Evolutionary conservation across 164 flowering plant genomes (phyloP).

Genomic region (Pachysandra terminalis): DNA sequence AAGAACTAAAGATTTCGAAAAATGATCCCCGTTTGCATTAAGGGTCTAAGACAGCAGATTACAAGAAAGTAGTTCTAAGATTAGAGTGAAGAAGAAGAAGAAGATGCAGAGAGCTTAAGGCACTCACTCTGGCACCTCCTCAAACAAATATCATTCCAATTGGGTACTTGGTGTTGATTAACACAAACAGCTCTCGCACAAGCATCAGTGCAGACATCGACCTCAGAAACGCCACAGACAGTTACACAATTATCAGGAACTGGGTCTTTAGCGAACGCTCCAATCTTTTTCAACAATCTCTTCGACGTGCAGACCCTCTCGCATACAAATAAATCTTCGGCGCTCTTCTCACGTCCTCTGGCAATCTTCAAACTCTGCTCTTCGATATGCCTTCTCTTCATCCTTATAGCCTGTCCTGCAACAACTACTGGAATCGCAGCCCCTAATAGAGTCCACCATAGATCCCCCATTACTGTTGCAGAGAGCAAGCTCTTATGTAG

Average conservation of each 20-base stretch:
- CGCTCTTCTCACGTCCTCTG: conserved; percentile 73
- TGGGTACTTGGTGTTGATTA: conserved; percentile 78
- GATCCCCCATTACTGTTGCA: conserved; percentile 60
- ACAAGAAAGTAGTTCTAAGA: too few species aligned
- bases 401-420: conserved; percentile 64
- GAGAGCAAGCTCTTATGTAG: neutral
- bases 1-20: too few species aligned
- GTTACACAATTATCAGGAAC: conserved; percentile 77
- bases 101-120: conserved; percentile 55
- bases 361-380: conserved; percentile 69
- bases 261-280: conserved; percentile 83
- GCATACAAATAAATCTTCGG: conserved; percentile 86
- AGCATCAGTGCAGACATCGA: conserved; percentile 91
- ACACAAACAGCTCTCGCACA: conserved; percentile 91
- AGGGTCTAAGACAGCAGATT: too few species aligned
- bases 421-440: conserved; percentile 60
- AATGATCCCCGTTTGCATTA: too few species aligned
- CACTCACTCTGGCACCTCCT: conserved; percentile 90
- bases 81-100: too few species aligned
- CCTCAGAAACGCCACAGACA: conserved; percentile 84
- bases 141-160: conserved; percentile 92
- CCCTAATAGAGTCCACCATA: conserved; percentile 72
- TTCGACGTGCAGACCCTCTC: too few species aligned
- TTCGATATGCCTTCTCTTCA: conserved; percentile 57
- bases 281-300: conserved; percentile 82